Evolutionary conservation across 768 basidiomycete genomes (phyloP), one percentile per base, ranked within the genome.

Genomic region (Leccinum pellstonianum): DNA sequence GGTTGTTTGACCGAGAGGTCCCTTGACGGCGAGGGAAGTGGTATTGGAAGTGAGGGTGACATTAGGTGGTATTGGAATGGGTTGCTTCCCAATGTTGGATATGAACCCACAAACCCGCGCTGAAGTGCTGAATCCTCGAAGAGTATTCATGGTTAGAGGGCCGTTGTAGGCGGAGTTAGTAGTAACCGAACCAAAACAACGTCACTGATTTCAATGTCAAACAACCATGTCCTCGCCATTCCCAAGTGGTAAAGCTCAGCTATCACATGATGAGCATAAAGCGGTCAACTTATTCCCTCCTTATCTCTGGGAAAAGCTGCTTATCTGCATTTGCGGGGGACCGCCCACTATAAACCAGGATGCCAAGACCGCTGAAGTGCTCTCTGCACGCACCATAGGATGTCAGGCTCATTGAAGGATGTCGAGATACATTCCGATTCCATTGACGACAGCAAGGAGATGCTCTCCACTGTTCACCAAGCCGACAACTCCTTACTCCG

Each of bases 31-130:
- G 62, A 87, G 72, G 2, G 71, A 70, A n/a, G 68, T 71, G 48
- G 64, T 64, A 27, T 68, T 73, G 11, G 63, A 77, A 23, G 67
- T 62, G 68, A 86, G 69, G 15, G 74, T 71, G 58, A 84, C 77
- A 79, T 75, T 71, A 2, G 77, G 66, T 3, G 81, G 89, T 75
- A 85, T 71, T 65, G 75, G 77, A 55, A 86, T 83, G 53, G 84
- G 85, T 61, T 83, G 80, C 60, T 82, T 80, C 54, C 85, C 85
- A 49, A 86, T 83, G 68, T 85, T 83, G 23, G 85, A 86, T 58
- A 77, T 58, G 73, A 83, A 74, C 67, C 77, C 76, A 77, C 78
- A 70, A 74, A 81, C 61, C 64, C 74, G 71, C 35, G 78, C 75
- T 11, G 84, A 81, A 12, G 82, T 79, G 70, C 78, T 81, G 75